Base-by-base conservation (phyloP, 2,329 filamentous ascomycete species). In the Lachnellula hyalina region DNA sequence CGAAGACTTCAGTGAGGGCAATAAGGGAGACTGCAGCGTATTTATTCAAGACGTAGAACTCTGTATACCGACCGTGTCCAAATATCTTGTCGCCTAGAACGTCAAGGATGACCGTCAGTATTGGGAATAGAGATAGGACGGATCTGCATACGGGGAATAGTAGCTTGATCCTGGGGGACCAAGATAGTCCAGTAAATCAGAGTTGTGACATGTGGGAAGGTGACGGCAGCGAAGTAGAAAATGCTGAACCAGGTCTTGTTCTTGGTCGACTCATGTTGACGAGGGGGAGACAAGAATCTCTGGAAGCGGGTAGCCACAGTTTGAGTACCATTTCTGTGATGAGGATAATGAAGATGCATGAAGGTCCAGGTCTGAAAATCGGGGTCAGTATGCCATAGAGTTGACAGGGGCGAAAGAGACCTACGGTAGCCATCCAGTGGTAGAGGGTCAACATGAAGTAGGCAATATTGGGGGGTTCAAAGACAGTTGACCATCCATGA, bases 341-440 rank as follows among this genome's bases (percentile, higher is more conserved):
- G 63, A 47, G 64, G 66, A 51, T 68, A 67, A 44, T 68, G 55
- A n/a, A 68, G 60, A 47, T 70, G 67, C 63, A 69, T 67, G 54
- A 61, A 63, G 19, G 67, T 67, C 67, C 67, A 69, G n/a, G 50
- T 59, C 68, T 70, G 53, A 23, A 21, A 36, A 34, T 1, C 25
- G 47, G 19, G 12, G 36, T 52, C n/a, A 55, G 34, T 25, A 34
- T 15, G 23, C n/a, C 28, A 40, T 2, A 8, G 32, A 17, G 19
- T 9, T 44, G 21, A 34, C 35, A 19, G 25, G 41, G 46, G n/a
- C 6, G 12, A 25, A 17, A 50, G 17, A 2, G 42, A 63, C 68
- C 62, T 58, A 71, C 68, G 49, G 64, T 62, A 5, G 65, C 62
- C 17, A 67, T 63, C 52, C 53, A 61, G 11, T 64, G 60, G 51